Evolutionary conservation across 177 flowering plant species (phyloP).

Genomic region (Vitis hybrid): DNA sequence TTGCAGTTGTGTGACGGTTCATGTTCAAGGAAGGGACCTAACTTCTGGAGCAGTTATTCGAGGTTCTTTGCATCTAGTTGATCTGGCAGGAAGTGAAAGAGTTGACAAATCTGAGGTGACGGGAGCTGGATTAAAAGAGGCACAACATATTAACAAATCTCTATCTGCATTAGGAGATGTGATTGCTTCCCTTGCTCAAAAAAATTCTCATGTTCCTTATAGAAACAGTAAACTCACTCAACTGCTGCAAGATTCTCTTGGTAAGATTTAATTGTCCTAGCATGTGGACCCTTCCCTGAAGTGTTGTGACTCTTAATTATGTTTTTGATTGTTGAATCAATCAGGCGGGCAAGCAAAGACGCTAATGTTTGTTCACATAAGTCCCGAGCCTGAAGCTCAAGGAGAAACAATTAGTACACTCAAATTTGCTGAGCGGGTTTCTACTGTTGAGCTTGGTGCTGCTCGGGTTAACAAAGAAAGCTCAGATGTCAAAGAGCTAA

Average conservation of each 20-base stretch:
- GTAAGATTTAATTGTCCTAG: conserved; percentile 25
- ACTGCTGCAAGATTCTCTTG: conserved; percentile 77
- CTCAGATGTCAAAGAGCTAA: conserved; percentile 57
- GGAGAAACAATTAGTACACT: conserved; percentile 77
- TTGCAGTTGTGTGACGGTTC: conserved; percentile 72
- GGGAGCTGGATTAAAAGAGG: conserved; percentile 74
- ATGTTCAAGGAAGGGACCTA: conserved; percentile 67
- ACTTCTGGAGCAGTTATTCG: conserved; percentile 52
- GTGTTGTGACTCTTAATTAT: not conserved
- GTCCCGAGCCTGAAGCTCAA: conserved; percentile 62
- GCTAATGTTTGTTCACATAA: conserved; percentile 77
- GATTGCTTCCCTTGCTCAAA: conserved; percentile 61
- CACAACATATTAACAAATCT: conserved; percentile 69
- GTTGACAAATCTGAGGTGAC: conserved; percentile 67
- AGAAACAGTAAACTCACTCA: conserved; percentile 77
- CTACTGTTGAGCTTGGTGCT: conserved; percentile 71
- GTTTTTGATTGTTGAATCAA: not conserved
- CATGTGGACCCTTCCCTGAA: conserved; percentile 5
- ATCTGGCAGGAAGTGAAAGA: conserved; percentile 84
- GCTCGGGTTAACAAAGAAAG: conserved; percentile 58
- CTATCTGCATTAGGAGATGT: conserved; percentile 82
- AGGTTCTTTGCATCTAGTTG: conserved; percentile 75
- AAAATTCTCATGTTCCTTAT: conserved; percentile 64
- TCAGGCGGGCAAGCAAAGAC: conserved; percentile 83
- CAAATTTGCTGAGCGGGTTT: conserved; percentile 78